Base-by-base conservation (phyloP, 2,329 filamentous ascomycete species). In the Pyricularia grisea region DNA sequence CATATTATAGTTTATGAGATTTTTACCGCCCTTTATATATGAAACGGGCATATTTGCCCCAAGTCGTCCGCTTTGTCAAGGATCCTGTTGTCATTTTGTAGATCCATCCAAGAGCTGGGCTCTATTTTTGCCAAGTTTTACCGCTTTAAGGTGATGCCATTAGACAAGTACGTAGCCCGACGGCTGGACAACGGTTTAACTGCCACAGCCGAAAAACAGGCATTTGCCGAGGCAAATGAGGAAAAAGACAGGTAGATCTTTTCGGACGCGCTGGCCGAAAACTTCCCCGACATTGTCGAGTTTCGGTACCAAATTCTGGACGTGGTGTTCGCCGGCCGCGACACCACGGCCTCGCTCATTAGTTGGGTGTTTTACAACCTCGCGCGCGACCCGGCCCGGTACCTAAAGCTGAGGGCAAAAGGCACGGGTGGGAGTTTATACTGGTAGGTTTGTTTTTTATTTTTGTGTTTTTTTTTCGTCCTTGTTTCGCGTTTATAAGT, bases 331-430 rank as follows among this genome's bases (percentile, higher is more conserved):
- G 74, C 74, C 1, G 74, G 73, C 1, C 71, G 73, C 11, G 74
- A 75, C 30, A 74, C 74, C 2, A 75, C 74, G 14, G 74, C 72
- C 2, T 72, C 70, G 27, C 68, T 72, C 5, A 67, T 74, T 31
- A 60, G 66, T 20, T 73, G 73, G 72, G 65, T 68, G 12, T 74
- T 74, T 69, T 71, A 70, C 30, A 33, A 58, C 66, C 66, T 67
- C 6, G 50, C 55, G 23, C 42, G 66, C 42, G 27, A 67, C 66
- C 66, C 55, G 28, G 50, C 27, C 12, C 20, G 9, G 42, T 30
- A 58, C 4, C 1, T 11, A 23, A 67, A 67, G 6, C 50, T 67
- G 33, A 65, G 14, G 36, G 30, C 36, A 61, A 50, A 9, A 67
- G 58, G 33, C 25, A 30, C 6, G 70, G 60, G 25, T 61, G 58